Percentiles rank a stretch among this genome's conserved stretches.
Evolutionary conservation across 1,284 basidiomycete genomes (phyloP).

Genomic region (Ganoderma lingzhi): DNA sequence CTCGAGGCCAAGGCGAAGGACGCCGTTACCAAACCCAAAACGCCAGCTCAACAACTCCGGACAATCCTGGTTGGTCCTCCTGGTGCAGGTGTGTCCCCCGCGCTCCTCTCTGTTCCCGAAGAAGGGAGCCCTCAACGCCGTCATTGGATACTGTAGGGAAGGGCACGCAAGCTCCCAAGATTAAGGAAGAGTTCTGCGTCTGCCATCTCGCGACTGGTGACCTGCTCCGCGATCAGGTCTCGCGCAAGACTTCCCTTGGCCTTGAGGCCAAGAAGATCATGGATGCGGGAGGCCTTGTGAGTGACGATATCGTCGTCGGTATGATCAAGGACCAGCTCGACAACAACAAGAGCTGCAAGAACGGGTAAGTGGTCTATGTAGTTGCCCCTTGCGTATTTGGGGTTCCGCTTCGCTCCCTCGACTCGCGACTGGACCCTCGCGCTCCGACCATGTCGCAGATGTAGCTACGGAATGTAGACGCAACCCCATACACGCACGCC

Average conservation of each 20-base stretch:
- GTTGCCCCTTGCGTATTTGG: neutral
- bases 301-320: constrained; percentile 96
- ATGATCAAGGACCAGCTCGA: constrained; percentile 98
- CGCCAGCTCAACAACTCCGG: constrained; percentile 83
- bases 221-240: constrained; percentile 96
- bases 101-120: constrained; percentile 1
- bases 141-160: constrained; percentile 68
- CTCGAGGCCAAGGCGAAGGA: constrained; percentile 74
- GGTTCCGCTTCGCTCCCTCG: neutral
- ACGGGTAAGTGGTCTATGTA: constrained; percentile 70
- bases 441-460: constrained; percentile 10
- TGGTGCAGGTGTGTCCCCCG: constrained; percentile 80
- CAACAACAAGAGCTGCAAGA: constrained; percentile 92
- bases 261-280: constrained; percentile 97
- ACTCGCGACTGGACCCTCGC: constrained; percentile 3
- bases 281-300: constrained; percentile 93
- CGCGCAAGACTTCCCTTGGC: constrained; percentile 88
- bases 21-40: constrained; percentile 52
- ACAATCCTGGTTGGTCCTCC: constrained; percentile 96
- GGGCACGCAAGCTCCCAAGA: constrained; percentile 96
- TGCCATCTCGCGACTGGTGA: constrained; percentile 99
- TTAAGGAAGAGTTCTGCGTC: constrained; percentile 92
- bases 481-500: neutral
- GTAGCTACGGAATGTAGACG: neutral
- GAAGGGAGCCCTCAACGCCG: neutral